Base-by-base conservation (phyloP, 352 stramenopile species). In the Phytophthora boehmeriae region DNA sequence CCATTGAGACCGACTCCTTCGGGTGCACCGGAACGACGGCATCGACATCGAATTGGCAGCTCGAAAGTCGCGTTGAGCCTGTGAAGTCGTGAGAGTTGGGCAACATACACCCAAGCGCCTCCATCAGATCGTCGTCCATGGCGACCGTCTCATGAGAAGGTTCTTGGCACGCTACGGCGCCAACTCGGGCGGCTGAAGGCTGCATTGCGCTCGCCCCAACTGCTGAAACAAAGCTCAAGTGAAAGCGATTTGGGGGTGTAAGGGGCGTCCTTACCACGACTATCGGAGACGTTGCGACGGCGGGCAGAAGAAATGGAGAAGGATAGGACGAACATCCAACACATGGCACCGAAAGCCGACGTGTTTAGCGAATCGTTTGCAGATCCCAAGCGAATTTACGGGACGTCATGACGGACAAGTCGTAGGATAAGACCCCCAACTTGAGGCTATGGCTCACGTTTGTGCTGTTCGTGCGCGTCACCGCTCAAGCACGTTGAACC, bases 101-200 rank as follows among this genome's bases (percentile, higher is more conserved):
- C 19, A 48, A 17, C 42, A 73, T 70, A 32, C 46, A 70, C 27
- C 59, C 44, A 2, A 73, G 54, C 3, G 66, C 66, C 46, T 69
- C 60, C 22, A 69, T 62, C 11, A 70, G 44, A n/a, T 66, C 66
- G 14, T 57, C 49, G 23, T 73, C 59, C 46, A 65, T 35, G 17
- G 36, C 13, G 8, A 28, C 19, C 4, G 23, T 9, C 10, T 28
- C 42, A 13, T 32, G 5, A 8, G 8, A 9, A 48, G 17, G 42
- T 17, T 8, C 5, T 4, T 16, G 20, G 16, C 4, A 48, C 10
- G 17, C 25, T 30, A 30, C 25, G 3, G 25, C 25, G 25, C 25
- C 25, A 30, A 30, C 6, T 6, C 3, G 25, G 25, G 25, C 42
- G 20, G 5, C 8, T 48, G 10, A 20, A 6, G 23, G 9, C 16